Conservation (phyloP, 805 yeast genomes). For the Henningerozyma blattae region DNA sequence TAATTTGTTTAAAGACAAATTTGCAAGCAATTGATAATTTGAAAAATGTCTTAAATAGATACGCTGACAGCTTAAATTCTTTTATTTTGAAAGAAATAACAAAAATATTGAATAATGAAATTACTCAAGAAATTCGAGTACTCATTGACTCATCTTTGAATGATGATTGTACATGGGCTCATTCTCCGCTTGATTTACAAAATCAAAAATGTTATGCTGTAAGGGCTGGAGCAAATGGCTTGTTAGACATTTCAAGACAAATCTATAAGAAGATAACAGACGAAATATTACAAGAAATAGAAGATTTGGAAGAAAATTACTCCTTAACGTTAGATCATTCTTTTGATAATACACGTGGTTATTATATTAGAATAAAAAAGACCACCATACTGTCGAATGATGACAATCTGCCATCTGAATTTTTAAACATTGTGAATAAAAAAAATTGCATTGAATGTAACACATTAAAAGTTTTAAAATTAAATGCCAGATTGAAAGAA, state of each 20-base stretch:
- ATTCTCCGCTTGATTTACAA: slow-evolving; percentile 27
- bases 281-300: slow-evolving; percentile 24
- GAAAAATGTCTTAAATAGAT: slow-evolving; percentile 3
- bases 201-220: slow-evolving; percentile 36
- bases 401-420: slow-evolving; percentile 21
- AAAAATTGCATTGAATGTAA: slow-evolving; percentile 28
- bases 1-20: slow-evolving; percentile 29
- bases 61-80: too few relatives aligned
- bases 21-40: slow-evolving; percentile 6
- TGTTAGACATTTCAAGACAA: slow-evolving; percentile 33
- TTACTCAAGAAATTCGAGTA: slow-evolving; percentile 11
- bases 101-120: slow-evolving; percentile 17
- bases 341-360: slow-evolving; percentile 29
- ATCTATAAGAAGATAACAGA: slow-evolving; percentile 28
- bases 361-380: slow-evolving; percentile 24
- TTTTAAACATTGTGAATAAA: slow-evolving; percentile 24
- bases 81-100: slow-evolving; percentile 6
- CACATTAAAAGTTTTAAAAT: slow-evolving; percentile 29
- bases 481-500: slow-evolving; percentile 30
- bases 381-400: too few relatives aligned
- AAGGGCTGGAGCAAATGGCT: slow-evolving; percentile 32
- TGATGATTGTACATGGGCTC: slow-evolving; percentile 34
- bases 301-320: slow-evolving; percentile 13
- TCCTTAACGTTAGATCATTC: slow-evolving; percentile 20
- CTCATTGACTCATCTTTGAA: slow-evolving; percentile 26